Percentiles rank a stretch among this genome's conserved stretches.
phyloP scores from a whole-genome alignment of 345 rosid genomes.

The Salix purpurea region DNA sequence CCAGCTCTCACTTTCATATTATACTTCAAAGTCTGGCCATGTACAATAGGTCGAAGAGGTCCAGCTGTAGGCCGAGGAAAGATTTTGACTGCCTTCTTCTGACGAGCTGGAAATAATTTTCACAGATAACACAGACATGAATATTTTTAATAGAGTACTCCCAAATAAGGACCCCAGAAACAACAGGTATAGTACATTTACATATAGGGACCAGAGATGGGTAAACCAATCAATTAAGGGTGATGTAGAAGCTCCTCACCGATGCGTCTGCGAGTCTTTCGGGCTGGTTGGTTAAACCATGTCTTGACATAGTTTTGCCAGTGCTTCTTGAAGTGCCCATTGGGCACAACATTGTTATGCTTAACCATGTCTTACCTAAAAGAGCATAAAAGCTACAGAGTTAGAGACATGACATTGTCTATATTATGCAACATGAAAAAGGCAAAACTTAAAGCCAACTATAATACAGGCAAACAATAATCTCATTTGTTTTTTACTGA shows the following conservation, averaged over 20 bases:
- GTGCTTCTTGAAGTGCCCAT: constrained; percentile 42
- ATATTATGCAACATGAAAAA: not conserved
- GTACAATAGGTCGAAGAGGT: constrained; percentile 58
- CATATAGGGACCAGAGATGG: not conserved
- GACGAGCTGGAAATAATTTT: constrained; percentile 21
- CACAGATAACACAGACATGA: not conserved
- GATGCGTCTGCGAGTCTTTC: constrained; percentile 58
- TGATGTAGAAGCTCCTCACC: constrained; percentile 13
- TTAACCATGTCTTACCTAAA: constrained; percentile 55
- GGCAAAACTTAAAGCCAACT: not conserved
- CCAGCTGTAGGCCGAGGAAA: constrained; percentile 49
- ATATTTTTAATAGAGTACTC: not conserved
- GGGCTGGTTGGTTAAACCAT: constrained; percentile 90
- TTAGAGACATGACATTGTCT: not conserved
- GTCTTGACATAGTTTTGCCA: constrained; percentile 88
- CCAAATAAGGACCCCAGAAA: not conserved
- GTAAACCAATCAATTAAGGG: too few relatives aligned
- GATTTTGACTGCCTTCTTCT: constrained; percentile 32
- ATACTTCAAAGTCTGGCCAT: constrained; percentile 79
- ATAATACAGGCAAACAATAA: not conserved
- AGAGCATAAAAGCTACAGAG: not conserved
- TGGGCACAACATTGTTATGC: constrained; percentile 45
- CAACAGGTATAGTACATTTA: too few relatives aligned
- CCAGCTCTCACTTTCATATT: constrained; percentile 91
- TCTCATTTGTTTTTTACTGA: not conserved